These are phyloP conservation scores for Pinus albicaulis DNA, from an alignment of 75 land plant species.

Conservation along the genomic window DNA sequence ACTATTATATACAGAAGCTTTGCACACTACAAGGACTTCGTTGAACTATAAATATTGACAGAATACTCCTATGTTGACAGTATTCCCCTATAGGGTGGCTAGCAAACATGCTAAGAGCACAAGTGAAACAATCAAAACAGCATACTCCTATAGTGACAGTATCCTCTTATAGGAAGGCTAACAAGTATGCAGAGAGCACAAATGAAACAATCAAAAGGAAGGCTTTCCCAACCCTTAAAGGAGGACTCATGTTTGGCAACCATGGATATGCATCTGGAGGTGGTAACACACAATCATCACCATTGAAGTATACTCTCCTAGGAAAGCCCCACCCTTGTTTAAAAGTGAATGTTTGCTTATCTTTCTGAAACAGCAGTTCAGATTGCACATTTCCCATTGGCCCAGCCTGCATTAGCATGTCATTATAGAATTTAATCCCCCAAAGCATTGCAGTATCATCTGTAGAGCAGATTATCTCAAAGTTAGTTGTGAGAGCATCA, in stretches of 20 bases:
- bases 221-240: not conserved
- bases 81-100: too few species aligned
- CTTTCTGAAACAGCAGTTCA: conserved; percentile 53
- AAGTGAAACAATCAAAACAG: too few species aligned
- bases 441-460: conserved; percentile 76
- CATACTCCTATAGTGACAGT: too few species aligned
- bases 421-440: conserved; percentile 72
- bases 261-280: conserved; percentile 53
- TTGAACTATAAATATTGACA: too few species aligned
- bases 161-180: too few species aligned
- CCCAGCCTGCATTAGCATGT: conserved; percentile 63
- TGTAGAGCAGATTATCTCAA: conserved; percentile 7
- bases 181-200: too few species aligned
- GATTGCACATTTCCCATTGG: conserved; percentile 63
- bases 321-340: conserved; percentile 67
- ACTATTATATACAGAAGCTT: too few species aligned
- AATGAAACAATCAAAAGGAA: too few species aligned
- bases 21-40: too few species aligned
- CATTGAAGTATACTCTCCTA: conserved; percentile 51
- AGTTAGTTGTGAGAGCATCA: not conserved
- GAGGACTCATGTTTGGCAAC: conserved; percentile 37
- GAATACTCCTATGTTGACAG: too few species aligned
- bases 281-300: conserved; percentile 65
- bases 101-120: too few species aligned
- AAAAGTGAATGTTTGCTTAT: conserved; percentile 44